Conservation (phyloP, 106 monocot species). For the Platanthera zijinensis region DNA sequence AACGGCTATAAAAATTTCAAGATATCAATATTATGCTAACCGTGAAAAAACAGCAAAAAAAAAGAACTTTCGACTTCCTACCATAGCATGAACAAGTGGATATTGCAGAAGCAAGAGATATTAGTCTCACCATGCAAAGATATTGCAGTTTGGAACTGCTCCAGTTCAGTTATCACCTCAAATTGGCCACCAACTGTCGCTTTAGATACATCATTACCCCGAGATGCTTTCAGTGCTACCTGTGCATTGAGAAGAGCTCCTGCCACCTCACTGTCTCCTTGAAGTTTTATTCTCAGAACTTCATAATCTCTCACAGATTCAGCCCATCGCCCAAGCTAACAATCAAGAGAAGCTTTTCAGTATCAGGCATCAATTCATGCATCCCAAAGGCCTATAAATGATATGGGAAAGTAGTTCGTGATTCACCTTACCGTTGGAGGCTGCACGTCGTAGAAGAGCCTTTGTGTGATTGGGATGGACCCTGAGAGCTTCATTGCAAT, state of each 20-base stretch:
- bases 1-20: no score
- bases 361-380: neutral
- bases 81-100: neutral
- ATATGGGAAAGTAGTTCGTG: neutral
- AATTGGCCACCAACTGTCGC: slow-evolving; percentile 68
- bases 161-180: slow-evolving; percentile 40
- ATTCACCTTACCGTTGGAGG: slow-evolving; percentile 64
- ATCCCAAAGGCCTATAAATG: neutral
- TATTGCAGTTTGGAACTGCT: slow-evolving; percentile 58
- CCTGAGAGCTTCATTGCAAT: slow-evolving; percentile 61
- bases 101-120: slow-evolving; percentile 3
- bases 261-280: slow-evolving; percentile 55
- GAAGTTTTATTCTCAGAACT: slow-evolving; percentile 57
- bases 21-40: neutral
- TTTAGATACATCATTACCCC: slow-evolving; percentile 52
- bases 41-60: no score
- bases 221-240: slow-evolving; percentile 49
- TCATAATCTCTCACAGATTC: slow-evolving; percentile 82
- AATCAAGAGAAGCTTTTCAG: neutral
- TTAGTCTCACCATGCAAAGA: slow-evolving; percentile 53
- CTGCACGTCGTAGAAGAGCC: slow-evolving; percentile 73
- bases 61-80: no score
- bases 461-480: slow-evolving; percentile 60
- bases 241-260: slow-evolving; percentile 68
- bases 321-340: slow-evolving; percentile 55